Base-by-base conservation (phyloP, 768 basidiomycete genomes). In the Heimioporus sp. region DNA sequence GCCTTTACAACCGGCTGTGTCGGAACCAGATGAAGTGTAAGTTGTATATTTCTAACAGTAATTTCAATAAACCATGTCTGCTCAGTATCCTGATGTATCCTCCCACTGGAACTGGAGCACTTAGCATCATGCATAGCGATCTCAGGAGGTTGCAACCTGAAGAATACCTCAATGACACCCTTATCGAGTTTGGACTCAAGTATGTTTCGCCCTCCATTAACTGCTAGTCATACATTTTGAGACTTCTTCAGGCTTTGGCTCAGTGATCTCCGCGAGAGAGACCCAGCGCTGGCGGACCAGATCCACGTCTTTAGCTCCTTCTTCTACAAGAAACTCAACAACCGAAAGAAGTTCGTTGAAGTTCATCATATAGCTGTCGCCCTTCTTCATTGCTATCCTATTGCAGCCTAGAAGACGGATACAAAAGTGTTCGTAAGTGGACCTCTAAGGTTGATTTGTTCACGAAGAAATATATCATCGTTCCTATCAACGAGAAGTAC, bases 401-500 rank as follows among this genome's bases (percentile, higher is more conserved):
- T 52, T 49, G 59, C 59, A 82, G 80, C 49, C 53, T 71, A 24
- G 74, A 81, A 36, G 83, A 83, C 53, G 87, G 87, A 12, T 98
- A 94, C 65, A 73, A 85, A 43, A 89, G 86, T 50, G 92, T 99
- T 43, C 80, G 81, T 31, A 96, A 96, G 68, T 99, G 97, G 97
- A 98, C 96, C 0, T 80, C 84, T 28, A 95, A 88, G 67, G 73
- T 93, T 44, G 80, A 94, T 63, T 66, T 99, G 16, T 99, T 98
- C 69, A 70, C 77, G 56, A 98, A 98, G 79, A 89, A 90, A 64
- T 97, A 89, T 62, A 76, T 99, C 56, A 84, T 99, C 43, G 81
- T 99, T 10, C 97, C 97, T 2, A 97, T 99, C 70, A 98, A 99
- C 60, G 97, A 98, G 69, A 77, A 95, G 96, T 97, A 66, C 51